Base-by-base conservation (phyloP, 768 basidiomycete genomes). In the Strobilomyces dryophilus region DNA sequence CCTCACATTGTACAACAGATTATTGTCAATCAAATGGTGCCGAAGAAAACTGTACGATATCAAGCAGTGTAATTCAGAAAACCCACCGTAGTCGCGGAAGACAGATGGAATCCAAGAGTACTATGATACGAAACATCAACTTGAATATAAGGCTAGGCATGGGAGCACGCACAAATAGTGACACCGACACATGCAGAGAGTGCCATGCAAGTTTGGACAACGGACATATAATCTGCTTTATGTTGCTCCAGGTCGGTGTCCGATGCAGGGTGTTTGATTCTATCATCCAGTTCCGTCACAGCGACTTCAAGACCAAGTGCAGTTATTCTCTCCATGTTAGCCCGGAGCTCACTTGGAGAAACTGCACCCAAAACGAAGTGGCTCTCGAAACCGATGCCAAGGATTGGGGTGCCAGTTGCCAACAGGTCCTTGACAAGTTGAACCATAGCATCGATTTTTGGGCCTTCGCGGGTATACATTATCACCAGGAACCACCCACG, bases 261-360 rank as follows among this genome's bases (percentile, higher is more conserved):
- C 3, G 80, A 81, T 12, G 70, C 74, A 14, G 83, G 83, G 11
- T 55, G 59, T 8, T 73, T 74, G 74, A 84, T 82, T 45, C 84
- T 74, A 59, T 81, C 81, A 61, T 87, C 84, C 45, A 87, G 76
- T 62, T 85, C 85, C 3, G 85, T 87, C 58, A 85, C 78, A 10
- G 83, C 84, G 24, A 85, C 79, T 58, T 86, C 84, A 40, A 87
- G 70, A 5, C 85, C 83, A 26, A 85, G 77, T 11, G 76, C 76
- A 12, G 79, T 75, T 62, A 86, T 79, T 46, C 76, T 71, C 54
- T 76, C 62, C 51, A 84, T 68, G 53, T 80, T 79, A 3, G 72
- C 64, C 50, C 76, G 70, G 45, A 86, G 64, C 11, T 69, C 53
- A n/a, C 61, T 54, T 4, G 74, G 66, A 1, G 82, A 80, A 15